Evolutionary conservation across 306 rosid genomes (phyloP).

Genomic region (Prunus padus): DNA sequence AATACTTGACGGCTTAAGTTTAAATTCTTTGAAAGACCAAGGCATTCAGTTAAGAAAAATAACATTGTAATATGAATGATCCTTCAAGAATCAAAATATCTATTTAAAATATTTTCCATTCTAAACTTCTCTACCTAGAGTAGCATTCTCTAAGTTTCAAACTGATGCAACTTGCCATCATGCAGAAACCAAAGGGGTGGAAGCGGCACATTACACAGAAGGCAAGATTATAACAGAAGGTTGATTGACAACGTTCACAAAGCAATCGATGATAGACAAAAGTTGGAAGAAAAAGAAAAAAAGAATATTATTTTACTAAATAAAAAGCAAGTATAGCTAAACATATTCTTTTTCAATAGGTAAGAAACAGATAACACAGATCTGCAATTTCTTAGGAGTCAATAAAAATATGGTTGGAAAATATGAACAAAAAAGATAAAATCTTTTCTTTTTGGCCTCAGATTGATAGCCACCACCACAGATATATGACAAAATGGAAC

Average conservation of each 20-base stretch:
- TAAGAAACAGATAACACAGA: slow-evolving; percentile 7
- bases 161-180: slow-evolving; percentile 14
- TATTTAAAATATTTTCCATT: neutral
- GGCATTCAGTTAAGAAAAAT: slow-evolving; percentile 11
- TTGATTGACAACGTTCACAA: neutral
- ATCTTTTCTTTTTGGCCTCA: neutral
- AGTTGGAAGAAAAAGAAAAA: neutral
- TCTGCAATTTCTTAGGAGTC: neutral
- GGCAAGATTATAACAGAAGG: neutral
- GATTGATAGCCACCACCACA: neutral
- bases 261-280: neutral
- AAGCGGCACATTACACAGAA: neutral
- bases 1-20: slow-evolving; percentile 2
- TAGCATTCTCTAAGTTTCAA: neutral
- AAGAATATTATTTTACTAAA: neutral
- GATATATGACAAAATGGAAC: slow-evolving; percentile 19
- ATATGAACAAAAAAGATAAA: neutral
- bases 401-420: neutral
- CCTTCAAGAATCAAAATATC: neutral
- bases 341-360: neutral
- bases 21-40: neutral
- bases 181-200: neutral
- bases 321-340: neutral
- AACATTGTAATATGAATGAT: neutral
- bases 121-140: neutral